phyloP scores from a whole-genome alignment of 345 rosid species.

The Lumnitzera racemosa region DNA sequence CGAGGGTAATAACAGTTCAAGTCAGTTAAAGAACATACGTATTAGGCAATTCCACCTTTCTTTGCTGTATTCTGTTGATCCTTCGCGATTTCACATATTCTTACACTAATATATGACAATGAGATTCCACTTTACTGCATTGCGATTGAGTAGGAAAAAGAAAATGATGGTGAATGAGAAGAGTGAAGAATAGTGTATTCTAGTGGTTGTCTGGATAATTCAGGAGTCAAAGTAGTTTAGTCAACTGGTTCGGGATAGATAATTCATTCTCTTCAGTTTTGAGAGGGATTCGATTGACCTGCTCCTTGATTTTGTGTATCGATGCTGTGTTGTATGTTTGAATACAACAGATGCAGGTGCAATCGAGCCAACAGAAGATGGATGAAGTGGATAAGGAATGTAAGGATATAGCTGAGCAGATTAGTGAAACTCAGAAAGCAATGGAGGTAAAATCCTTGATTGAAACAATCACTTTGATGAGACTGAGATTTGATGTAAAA shows the following conservation, averaged over 20 bases:
- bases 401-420: conserved; percentile 35
- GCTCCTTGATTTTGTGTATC: background rate
- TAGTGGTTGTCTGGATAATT: too few species aligned
- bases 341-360: conserved; percentile 37
- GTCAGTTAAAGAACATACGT: too few species aligned
- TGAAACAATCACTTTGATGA: background rate
- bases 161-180: too few species aligned
- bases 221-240: background rate
- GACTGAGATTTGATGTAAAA: background rate
- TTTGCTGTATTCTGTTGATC: too few species aligned
- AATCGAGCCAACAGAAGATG: conserved; percentile 33
- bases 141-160: too few species aligned
- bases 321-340: background rate
- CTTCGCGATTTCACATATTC: too few species aligned
- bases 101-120: too few species aligned
- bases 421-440: conserved; percentile 25
- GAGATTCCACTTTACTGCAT: too few species aligned
- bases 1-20: too few species aligned
- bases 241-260: background rate
- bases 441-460: conserved; percentile 29
- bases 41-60: too few species aligned
- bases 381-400: conserved; percentile 45
- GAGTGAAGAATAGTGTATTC: too few species aligned
- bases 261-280: background rate
- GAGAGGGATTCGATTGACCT: background rate